A percentile compares a stretch with the other conserved stretches of the same genome.
Evolutionary conservation across 352 stramenopile genomes (phyloP).

Genomic region (Phytophthora hybrid): DNA sequence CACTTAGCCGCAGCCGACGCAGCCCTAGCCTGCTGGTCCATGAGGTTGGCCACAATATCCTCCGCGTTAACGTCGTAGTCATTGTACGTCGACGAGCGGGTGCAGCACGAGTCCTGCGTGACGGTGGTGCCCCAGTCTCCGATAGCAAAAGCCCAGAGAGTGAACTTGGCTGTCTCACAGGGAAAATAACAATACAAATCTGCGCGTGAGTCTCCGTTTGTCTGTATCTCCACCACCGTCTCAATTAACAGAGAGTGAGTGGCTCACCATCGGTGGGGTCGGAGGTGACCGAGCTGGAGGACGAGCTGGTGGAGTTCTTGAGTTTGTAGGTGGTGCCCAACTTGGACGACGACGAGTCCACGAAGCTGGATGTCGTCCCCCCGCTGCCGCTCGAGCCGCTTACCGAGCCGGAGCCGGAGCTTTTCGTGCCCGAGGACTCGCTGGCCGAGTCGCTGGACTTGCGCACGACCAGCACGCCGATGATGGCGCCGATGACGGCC

Average conservation of each 20-base stretch:
- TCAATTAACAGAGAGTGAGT: background rate
- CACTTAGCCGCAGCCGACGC: slow-evolving; percentile 56
- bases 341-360: slow-evolving; percentile 21
- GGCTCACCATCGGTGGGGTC: slow-evolving; percentile 53
- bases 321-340: slow-evolving; percentile 39
- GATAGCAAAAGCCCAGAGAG: slow-evolving; percentile 69
- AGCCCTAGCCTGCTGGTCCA: slow-evolving; percentile 59
- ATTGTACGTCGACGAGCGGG: slow-evolving; percentile 61
- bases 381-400: slow-evolving; percentile 14
- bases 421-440: slow-evolving; percentile 35
- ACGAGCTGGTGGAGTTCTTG: slow-evolving; percentile 33
- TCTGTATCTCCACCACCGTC: slow-evolving; percentile 1
- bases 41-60: slow-evolving; percentile 64
- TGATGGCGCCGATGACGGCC: slow-evolving; percentile 55
- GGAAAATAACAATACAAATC: slow-evolving; percentile 16
- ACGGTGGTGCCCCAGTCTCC: slow-evolving; percentile 79
- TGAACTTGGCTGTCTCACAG: slow-evolving; percentile 43
- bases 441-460: slow-evolving; percentile 43
- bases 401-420: slow-evolving; percentile 29
- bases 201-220: slow-evolving; percentile 17
- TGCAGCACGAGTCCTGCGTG: slow-evolving; percentile 75
- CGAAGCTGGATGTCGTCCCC: slow-evolving; percentile 8
- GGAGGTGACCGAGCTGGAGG: slow-evolving; percentile 48
- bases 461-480: slow-evolving; percentile 48
- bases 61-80: slow-evolving; percentile 76